These are phyloP conservation scores for Dendrobium huoshanense DNA, from an alignment of 106 monocot species.

Conservation along the genomic window DNA sequence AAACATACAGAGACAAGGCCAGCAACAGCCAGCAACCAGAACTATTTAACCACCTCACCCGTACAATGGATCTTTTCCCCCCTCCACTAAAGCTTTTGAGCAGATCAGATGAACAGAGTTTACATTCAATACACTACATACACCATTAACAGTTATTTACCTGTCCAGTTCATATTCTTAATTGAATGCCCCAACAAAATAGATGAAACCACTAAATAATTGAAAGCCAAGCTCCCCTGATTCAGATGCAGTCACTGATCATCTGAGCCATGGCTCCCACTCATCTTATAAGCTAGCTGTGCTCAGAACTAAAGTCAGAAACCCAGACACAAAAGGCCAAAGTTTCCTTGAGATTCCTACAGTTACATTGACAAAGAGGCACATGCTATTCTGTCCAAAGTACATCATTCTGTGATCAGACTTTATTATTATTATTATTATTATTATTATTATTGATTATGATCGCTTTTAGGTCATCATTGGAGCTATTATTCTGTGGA, in stretches of 20 bases:
- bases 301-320: background rate
- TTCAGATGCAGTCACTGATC: no score
- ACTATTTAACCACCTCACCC: no score
- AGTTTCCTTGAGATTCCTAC: background rate
- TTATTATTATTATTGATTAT: background rate
- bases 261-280: background rate
- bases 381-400: conserved; percentile 1
- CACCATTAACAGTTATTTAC: background rate
- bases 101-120: background rate
- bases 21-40: no score
- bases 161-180: background rate
- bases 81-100: background rate
- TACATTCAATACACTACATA: background rate
- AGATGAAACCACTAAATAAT: background rate
- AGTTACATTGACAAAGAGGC: background rate
- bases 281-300: background rate
- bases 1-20: no score
- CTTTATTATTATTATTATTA: background rate
- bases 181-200: background rate
- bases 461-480: no score
- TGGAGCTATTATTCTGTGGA: no score
- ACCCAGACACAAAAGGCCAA: background rate
- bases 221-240: background rate
- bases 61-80: no score
- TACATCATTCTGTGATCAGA: background rate